Evolutionary conservation across 78 protist species (phyloP), one percentile per base, ranked within the genome.

Genomic region (Fonticula alba): DNA sequence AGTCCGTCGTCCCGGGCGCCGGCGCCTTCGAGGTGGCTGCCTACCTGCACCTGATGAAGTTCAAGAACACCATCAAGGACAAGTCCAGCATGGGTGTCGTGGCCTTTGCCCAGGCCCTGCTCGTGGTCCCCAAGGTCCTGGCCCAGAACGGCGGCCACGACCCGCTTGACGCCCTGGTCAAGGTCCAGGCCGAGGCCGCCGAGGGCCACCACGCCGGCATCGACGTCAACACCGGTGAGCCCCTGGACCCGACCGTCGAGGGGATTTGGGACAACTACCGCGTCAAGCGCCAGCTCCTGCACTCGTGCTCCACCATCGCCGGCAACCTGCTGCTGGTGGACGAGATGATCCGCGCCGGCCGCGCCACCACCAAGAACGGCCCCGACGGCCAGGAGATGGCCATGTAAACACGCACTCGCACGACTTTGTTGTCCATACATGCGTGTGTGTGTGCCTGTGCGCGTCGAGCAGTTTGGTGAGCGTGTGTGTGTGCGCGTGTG

Each of bases 331-430:
- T 96, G 27, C 81, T 91, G 29, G 96, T 93, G 27, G 99, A 97
- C 46, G 99, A 94, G 83, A 80, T 97, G 64, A 82, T 97, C 60
- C 84, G 82, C 20, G 99, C 98, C 20, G 99, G 98, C 47, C 60
- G 58, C 46, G 40, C 68, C 29, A 61, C 75, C 2, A 37, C 61
- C 49, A 69, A 69, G 49, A 38, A n/a, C n/a, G n/a, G n/a, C n/a
- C n/a, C n/a, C n/a, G n/a, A n/a, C n/a, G n/a, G n/a, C n/a, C n/a
- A n/a, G n/a, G n/a, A n/a, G n/a, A n/a, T n/a, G n/a, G n/a, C n/a
- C n/a, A n/a, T n/a, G n/a, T n/a, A n/a, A n/a, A n/a, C n/a, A n/a
- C n/a, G n/a, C n/a, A n/a, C n/a, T n/a, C n/a, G n/a, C n/a, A n/a
- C n/a, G n/a, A n/a, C n/a, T n/a, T n/a, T n/a, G n/a, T n/a, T n/a